phyloP scores from a whole-genome alignment of 2,329 filamentous ascomycete genomes.

The Dothistroma pini region DNA sequence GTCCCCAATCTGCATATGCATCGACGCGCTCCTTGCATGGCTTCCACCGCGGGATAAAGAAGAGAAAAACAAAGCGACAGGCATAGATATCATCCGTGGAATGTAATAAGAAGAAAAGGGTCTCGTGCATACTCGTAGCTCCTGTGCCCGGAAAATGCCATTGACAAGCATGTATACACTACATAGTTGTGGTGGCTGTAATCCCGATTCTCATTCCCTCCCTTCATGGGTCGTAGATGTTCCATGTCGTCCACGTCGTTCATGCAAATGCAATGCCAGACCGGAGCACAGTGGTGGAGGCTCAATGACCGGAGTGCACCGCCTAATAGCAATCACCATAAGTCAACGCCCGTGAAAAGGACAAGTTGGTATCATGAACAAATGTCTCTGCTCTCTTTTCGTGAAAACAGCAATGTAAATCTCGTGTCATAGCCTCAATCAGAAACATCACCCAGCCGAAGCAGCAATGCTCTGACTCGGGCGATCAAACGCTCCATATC shows the following conservation, averaged over 20 bases:
- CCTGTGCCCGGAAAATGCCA: not conserved
- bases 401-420: not conserved
- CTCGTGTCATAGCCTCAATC: not conserved
- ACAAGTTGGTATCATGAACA: slow-evolving; percentile 3
- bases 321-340: not conserved
- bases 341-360: not conserved
- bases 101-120: not conserved
- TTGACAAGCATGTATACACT: not conserved
- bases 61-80: not conserved
- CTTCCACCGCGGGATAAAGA: not conserved
- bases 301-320: not conserved
- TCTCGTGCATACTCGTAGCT: not conserved
- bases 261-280: not conserved
- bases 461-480: slow-evolving; percentile 3
- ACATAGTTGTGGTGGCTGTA: not conserved
- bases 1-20: not conserved
- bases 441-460: slow-evolving; percentile 4
- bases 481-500: slow-evolving; percentile 14
- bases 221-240: not conserved
- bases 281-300: not conserved
- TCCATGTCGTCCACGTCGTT: not conserved
- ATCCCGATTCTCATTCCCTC: not conserved
- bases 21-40: not conserved
- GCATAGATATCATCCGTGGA: not conserved
- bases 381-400: not conserved